Evolutionary conservation across 495 filamentous ascomycete species (phyloP).

Genomic region (Tuber borchii): DNA sequence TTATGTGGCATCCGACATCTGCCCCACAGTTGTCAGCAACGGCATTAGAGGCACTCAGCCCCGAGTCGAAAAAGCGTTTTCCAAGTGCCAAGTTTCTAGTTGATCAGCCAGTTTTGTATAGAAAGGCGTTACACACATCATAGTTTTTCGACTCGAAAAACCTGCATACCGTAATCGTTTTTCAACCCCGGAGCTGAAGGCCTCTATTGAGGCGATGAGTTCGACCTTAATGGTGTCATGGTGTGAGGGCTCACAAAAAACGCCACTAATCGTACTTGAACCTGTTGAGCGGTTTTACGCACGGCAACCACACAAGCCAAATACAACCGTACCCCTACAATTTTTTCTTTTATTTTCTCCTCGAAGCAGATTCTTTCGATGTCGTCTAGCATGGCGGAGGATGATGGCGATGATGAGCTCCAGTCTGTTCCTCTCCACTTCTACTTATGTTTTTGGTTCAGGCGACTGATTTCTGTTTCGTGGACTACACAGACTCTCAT

Average conservation of each 20-base stretch:
- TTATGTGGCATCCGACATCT: no score
- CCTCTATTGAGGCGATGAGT: neutral
- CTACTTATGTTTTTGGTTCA: neutral
- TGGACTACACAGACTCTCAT: constrained; percentile 47
- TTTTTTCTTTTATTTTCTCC: neutral
- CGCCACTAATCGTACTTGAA: neutral
- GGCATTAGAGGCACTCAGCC: no score
- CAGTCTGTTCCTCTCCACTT: constrained; percentile 22
- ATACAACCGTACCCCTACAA: neutral
- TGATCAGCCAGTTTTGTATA: no score
- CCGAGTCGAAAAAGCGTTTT: no score
- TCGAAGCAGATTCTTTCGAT: neutral
- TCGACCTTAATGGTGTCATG: neutral
- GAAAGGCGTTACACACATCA: no score
- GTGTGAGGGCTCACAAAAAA: neutral
- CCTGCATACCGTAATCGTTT: no score
- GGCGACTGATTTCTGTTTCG: neutral
- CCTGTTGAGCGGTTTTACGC: neutral
- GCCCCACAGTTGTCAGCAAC: no score
- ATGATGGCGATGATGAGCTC: constrained; percentile 16
- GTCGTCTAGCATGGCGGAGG: neutral
- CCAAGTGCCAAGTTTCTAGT: no score
- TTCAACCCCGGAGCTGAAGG: no score
- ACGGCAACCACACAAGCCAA: neutral
- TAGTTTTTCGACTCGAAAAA: no score